Evolutionary conservation across 2,329 filamentous ascomycete genomes (phyloP), one percentile per base, ranked within the genome.

Genomic region (Epichloe festucae): DNA sequence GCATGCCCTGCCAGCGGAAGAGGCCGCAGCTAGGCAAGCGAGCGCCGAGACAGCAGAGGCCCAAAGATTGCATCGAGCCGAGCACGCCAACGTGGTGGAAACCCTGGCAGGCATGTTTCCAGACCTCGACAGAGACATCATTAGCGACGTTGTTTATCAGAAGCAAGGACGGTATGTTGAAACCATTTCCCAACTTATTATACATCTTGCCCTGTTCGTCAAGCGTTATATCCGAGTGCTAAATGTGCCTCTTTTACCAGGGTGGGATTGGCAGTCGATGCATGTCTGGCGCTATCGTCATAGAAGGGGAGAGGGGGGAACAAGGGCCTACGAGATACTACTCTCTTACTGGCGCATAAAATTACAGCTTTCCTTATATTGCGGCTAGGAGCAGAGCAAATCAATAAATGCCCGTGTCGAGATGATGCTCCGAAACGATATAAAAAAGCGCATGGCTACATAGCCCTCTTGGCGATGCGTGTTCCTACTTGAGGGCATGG

Each of bases 51-150:
- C 80, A 6, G 91, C 91, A 10, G 87, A 98, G 65, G 91, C 91
- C 7, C 81, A 89, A 57, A 76, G 86, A 15, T 81, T 97, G 54
- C 83, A 93, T 58, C 76, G 82, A 38, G 84, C 85, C 51, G 93
- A 98, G 73, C 90, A 97, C 67, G 76, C 81, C 50, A 91, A 89
- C 60, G 83, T 98, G 7, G 91, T 97, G 3, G 93, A 97, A 69
- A 97, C 93, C 38, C 71, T 98, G 52, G 84, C 88, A 46, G 86
- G 89, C 60, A 98, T 98, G 93, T 98, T 98, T 66, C 93, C 93
- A 1, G 89, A 94, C 63, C 73, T 98, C 48, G 93, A 98, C 66
- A 81, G 82, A 61, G 94, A 98, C 47, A 79, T 98, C 39, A 97
- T 98, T 63, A 90, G 90, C 61, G 93, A 98, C 70, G 93, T 98